Evolutionary conservation across 2,329 filamentous ascomycete genomes (phyloP).

Genomic region (Drechslerella dactyloides): DNA sequence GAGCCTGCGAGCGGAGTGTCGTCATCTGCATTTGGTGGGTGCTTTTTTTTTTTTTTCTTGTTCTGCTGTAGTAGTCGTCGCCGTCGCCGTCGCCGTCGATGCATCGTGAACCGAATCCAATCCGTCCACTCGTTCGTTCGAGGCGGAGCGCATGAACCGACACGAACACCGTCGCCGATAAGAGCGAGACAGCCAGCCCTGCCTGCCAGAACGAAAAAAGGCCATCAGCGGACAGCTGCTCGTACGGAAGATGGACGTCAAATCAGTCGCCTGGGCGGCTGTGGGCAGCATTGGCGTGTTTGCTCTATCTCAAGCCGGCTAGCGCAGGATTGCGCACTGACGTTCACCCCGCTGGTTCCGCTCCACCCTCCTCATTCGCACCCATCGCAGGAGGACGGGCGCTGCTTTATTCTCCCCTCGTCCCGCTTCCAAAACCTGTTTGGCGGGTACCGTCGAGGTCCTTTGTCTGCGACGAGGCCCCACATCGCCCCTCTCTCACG

Average conservation of each 20-base stretch:
- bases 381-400: conserved; percentile 32
- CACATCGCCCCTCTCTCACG: conserved; percentile 11
- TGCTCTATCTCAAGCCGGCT: neutral
- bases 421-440: conserved; percentile 51
- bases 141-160: too few species aligned
- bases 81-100: too few species aligned
- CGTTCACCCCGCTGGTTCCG: conserved; percentile 18
- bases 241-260: too few species aligned
- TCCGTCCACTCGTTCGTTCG: too few species aligned
- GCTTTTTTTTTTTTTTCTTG: too few species aligned
- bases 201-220: too few species aligned
- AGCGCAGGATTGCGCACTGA: conserved; percentile 34
- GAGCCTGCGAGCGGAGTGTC: neutral
- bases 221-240: too few species aligned
- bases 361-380: conserved; percentile 22
- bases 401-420: conserved; percentile 27
- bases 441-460: conserved; percentile 48
- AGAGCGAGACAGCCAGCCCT: too few species aligned
- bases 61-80: too few species aligned
- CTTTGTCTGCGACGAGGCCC: conserved; percentile 11
- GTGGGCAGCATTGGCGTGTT: neutral
- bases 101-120: too few species aligned
- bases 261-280: too few species aligned
- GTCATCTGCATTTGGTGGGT: neutral
- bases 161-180: too few species aligned